Evolutionary conservation across 768 basidiomycete species (phyloP).

Genomic region (Leucocoprinus birnbaumii): DNA sequence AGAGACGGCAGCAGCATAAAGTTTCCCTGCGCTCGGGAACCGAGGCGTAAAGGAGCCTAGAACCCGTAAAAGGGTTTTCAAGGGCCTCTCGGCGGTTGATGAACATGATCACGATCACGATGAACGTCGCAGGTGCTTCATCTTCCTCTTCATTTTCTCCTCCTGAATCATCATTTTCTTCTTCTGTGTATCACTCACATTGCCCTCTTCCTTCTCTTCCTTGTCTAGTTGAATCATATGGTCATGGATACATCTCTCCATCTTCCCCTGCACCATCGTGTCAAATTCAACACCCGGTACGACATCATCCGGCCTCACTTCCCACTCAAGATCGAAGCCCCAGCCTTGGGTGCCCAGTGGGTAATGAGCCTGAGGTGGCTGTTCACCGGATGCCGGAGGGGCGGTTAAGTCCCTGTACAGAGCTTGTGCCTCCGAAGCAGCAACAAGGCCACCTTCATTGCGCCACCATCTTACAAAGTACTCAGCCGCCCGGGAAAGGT

Average conservation of each 20-base stretch:
- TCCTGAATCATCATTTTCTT: conserved; percentile 50
- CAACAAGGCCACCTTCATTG: conserved; percentile 60
- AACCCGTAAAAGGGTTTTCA: neutral
- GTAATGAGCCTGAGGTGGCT: neutral
- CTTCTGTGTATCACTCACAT: conserved; percentile 68
- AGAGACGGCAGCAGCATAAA: neutral
- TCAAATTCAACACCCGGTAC: conserved; percentile 18
- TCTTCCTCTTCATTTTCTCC: conserved; percentile 37
- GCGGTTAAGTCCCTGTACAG: neutral
- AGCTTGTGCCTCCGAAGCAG: conserved; percentile 26
- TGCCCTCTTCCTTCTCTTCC: conserved; percentile 53
- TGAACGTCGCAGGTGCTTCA: conserved; percentile 21
- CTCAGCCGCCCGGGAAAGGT: conserved; percentile 67
- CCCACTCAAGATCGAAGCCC: conserved; percentile 87
- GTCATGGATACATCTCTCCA: conserved; percentile 67
- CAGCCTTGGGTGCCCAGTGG: conserved; percentile 49
- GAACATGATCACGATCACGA: conserved; percentile 1
- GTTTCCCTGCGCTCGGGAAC: neutral
- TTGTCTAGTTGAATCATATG: conserved; percentile 40
- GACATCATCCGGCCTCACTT: conserved; percentile 27
- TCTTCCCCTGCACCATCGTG: conserved; percentile 51
- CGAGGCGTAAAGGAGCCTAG: neutral
- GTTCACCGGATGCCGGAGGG: conserved; percentile 7
- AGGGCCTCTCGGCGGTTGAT: neutral
- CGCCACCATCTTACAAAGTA: conserved; percentile 92